A percentile compares a stretch with the other conserved stretches of the same genome.
These are phyloP conservation scores for Tylopilus orsonianus DNA, from an alignment of 1,284 basidiomycete species.

Conservation along the genomic window DNA sequence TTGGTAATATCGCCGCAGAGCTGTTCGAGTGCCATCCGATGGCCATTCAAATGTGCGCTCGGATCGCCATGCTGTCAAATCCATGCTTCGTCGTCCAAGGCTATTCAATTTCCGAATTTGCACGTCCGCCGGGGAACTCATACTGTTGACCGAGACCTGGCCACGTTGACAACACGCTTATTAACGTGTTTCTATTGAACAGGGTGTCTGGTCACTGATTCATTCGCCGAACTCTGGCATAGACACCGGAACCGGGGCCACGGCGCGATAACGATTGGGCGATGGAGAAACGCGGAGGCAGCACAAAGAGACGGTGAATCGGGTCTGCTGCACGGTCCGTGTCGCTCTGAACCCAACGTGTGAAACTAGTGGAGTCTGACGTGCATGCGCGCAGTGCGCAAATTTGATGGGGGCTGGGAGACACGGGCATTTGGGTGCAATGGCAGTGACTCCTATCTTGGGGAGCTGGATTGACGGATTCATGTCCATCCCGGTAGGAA, in stretches of 20 bases:
- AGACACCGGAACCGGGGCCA: neutral
- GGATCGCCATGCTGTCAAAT: no score
- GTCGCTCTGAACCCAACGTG: neutral
- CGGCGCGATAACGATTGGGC: no score
- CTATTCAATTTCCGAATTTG: no score
- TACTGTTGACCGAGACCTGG: no score
- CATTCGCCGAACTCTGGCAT: neutral
- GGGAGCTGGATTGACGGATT: conserved; percentile 5
- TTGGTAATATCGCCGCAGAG: neutral
- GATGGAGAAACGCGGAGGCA: neutral
- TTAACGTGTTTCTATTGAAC: neutral
- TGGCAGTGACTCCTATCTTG: neutral
- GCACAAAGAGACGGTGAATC: neutral
- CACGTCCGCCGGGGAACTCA: no score
- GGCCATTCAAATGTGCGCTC: neutral
- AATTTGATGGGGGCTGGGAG: neutral
- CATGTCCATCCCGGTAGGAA: conserved; percentile 32
- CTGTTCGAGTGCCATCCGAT: neutral
- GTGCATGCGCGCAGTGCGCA: neutral
- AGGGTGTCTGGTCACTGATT: neutral
- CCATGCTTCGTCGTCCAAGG: neutral
- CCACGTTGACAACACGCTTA: neutral
- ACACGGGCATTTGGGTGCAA: neutral
- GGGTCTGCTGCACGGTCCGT: neutral
- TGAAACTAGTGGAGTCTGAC: no score